phyloP scores from a whole-genome alignment of 2,329 filamentous ascomycete genomes.

The Exophiala alcalophila region DNA sequence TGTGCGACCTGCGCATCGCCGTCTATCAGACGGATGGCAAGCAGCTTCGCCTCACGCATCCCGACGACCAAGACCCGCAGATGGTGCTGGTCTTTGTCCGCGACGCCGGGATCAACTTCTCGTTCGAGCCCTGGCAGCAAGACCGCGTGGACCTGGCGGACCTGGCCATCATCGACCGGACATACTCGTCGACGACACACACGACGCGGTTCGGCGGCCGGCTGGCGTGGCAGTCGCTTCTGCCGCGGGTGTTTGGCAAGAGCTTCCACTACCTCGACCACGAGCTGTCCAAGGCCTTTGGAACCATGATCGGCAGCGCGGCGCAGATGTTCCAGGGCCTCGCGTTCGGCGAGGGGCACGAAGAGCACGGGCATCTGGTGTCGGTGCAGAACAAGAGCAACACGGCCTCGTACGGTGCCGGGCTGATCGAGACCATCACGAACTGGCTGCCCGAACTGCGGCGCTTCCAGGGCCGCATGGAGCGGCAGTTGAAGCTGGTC shows the following conservation, averaged over 20 bases:
- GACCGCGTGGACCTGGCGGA: constrained; percentile 5
- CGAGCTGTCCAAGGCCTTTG: constrained; percentile 22
- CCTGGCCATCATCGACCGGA: constrained; percentile 13
- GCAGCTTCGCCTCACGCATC: constrained; percentile 18
- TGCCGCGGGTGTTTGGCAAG: constrained; percentile 28
- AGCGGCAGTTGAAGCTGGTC: constrained; percentile 23
- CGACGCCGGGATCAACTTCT: constrained; percentile 16
- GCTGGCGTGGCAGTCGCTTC: constrained; percentile 26
- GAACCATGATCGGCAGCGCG: constrained; percentile 25
- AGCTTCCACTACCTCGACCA: constrained; percentile 28
- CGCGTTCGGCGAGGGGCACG: constrained; percentile 21
- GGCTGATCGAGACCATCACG: constrained; percentile 25
- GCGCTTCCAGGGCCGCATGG: constrained; percentile 27
- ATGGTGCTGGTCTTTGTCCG: constrained; percentile 21
- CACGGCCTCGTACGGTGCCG: constrained; percentile 21
- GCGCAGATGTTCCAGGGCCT: constrained; percentile 26
- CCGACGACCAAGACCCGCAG: constrained; percentile 17
- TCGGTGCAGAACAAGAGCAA: constrained; percentile 25
- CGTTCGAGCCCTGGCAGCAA: constrained; percentile 12
- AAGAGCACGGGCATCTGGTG: constrained; percentile 22
- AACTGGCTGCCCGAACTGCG: constrained; percentile 26
- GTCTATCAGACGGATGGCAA: constrained; percentile 17
- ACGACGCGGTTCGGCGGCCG: constrained; percentile 25
- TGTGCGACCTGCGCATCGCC: constrained; percentile 26
- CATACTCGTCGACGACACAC: constrained; percentile 21